Base-by-base conservation (phyloP, 345 rosid species). In the Rhizophora mangle region DNA sequence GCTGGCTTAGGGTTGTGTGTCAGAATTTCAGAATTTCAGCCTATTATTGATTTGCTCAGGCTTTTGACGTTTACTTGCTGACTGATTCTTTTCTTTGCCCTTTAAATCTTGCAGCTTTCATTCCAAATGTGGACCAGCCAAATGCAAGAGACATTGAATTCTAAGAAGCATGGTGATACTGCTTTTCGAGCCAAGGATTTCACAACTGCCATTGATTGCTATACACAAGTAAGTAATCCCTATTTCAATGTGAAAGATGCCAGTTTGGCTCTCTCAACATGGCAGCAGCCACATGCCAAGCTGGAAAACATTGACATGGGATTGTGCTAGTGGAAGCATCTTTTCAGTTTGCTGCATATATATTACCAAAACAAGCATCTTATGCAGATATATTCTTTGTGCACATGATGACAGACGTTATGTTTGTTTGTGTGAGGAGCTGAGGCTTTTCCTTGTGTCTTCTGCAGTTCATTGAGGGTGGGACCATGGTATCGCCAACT, bases 101-200 rank as follows among this genome's bases (percentile, higher is more conserved):
- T 21, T 21, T 22, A 22, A 56, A 47, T 34, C 63, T 75, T 68
- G 76, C 79, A 82, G 85, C 74, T 82, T 22, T 82, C 85, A 64
- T 95, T 95, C 70, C 99, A 95, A 84, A 82, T 92, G 96, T 95
- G 99, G 99, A 88, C 99, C 69, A 84, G 79, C 79, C 91, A 82
- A 77, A 86, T 94, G 96, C 99, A 95, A 83, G 97, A 95, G 76
- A 88, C 96, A 27, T 79, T 80, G 72, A 93, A 92, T 62, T 86
- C 90, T 68, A 95, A 90, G 89, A 91, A 88, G 30, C 76, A 64
- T n/a, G 85, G 83, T 1, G 85, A 82, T 52, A 30, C 60, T 68
- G 75, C 79, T 58, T 82, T 82, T 63, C 73, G 79, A 34, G 74
- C 78, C 8, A 82, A 82, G 61, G 85, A 82, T 43, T 79, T 79